Conservation (phyloP, 371 early-diverging fungal genomes). For the Batkoa obscura region DNA sequence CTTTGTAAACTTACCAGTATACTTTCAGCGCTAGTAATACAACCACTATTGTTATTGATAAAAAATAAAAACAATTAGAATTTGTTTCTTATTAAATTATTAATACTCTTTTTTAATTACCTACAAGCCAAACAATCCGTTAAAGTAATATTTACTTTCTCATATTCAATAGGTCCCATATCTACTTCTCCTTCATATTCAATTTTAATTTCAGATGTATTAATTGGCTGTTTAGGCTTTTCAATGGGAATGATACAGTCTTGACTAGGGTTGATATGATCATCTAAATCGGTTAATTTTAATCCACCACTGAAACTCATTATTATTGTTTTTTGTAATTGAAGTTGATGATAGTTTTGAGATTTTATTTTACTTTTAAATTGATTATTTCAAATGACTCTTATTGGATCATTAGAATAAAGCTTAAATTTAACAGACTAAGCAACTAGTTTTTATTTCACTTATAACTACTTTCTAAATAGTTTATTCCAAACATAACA, state of each 20-base stretch:
- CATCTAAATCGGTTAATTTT: conserved; percentile 77
- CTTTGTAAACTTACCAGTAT: conserved; percentile 80
- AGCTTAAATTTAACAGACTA: too few relatives aligned
- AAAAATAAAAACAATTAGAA: neutral
- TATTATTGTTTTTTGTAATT: neutral
- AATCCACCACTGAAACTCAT: conserved; percentile 7
- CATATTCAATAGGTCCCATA: conserved; percentile 57
- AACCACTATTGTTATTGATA: conserved; percentile 39
- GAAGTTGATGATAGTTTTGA: too few relatives aligned
- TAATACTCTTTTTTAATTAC: conserved; percentile 15
- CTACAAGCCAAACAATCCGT: conserved; percentile 97
- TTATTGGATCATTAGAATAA: too few relatives aligned
- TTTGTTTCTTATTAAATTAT: neutral
- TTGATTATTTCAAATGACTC: too few relatives aligned
- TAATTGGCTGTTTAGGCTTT: conserved; percentile 41
- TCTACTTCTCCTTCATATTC: conserved; percentile 72
- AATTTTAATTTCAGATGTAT: neutral
- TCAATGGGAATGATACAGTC: conserved; percentile 90
- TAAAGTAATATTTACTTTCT: conserved; percentile 65
- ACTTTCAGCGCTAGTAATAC: conserved; percentile 93
- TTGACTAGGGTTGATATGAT: conserved; percentile 86
- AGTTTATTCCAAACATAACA: too few relatives aligned
- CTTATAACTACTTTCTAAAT: too few relatives aligned
- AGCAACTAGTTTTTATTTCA: too few relatives aligned
- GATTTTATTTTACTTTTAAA: too few relatives aligned